Evolutionary conservation across 345 rosid species (phyloP).

Genomic region (Psidium friedrichsthalianum): DNA sequence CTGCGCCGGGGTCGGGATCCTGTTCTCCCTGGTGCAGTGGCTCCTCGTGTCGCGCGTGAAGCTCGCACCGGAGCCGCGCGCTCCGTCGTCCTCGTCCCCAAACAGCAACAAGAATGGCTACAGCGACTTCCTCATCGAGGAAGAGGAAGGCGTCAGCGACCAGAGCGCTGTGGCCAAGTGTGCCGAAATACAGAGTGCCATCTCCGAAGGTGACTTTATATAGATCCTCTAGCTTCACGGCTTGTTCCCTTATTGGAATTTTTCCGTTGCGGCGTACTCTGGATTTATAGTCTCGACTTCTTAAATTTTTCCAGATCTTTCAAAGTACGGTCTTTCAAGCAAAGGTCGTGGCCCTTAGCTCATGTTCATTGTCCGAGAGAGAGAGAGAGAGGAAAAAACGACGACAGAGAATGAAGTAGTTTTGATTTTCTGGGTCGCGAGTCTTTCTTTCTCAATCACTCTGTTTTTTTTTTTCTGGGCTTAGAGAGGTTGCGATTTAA

Average conservation of each 20-base stretch:
- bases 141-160: conserved; percentile 29
- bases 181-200: conserved; percentile 33
- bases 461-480: neutral
- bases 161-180: conserved; percentile 18
- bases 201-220: conserved; percentile 22
- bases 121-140: conserved; percentile 24
- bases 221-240: neutral
- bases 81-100: neutral
- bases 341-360: neutral
- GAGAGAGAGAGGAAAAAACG: neutral
- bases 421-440: neutral
- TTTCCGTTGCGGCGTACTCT: neutral
- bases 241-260: neutral
- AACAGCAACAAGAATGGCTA: conserved; percentile 16
- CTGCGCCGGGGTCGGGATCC: conserved; percentile 26
- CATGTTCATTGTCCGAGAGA: neutral
- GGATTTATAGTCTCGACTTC: neutral
- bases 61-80: conserved; percentile 6
- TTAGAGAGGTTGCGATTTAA: neutral
- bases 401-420: neutral
- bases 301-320: neutral
- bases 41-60: conserved; percentile 23
- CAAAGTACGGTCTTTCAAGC: neutral
- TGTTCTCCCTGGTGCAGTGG: conserved; percentile 29
- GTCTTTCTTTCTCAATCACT: neutral